phyloP scores from a whole-genome alignment of 495 filamentous ascomycete species.

The Penicillium robsamsonii region DNA sequence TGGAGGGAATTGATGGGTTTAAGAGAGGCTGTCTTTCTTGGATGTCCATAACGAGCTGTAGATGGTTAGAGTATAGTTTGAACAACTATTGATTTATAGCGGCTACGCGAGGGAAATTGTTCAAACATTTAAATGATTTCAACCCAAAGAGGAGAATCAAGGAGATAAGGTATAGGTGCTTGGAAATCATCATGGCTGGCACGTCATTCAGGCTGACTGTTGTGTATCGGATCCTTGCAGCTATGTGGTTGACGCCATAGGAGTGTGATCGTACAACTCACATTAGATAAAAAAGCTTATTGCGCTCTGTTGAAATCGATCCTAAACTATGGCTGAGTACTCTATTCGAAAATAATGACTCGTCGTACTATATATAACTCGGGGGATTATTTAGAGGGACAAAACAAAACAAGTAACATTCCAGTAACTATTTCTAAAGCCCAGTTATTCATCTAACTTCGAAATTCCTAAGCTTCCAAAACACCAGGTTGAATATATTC shows the following conservation, averaged over 20 bases:
- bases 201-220: slow-evolving; percentile 34
- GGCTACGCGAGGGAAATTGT: not conserved
- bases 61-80: not conserved
- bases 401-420: not conserved
- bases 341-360: not conserved
- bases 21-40: slow-evolving; percentile 33
- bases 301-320: not conserved
- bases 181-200: slow-evolving; percentile 33
- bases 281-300: not conserved
- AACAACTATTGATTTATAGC: not conserved
- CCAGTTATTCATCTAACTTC: not conserved
- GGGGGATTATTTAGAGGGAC: not conserved
- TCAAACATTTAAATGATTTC: not conserved
- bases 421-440: not conserved
- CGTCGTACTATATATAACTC: not conserved
- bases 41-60: slow-evolving; percentile 17
- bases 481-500: not conserved
- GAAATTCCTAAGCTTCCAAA: not conserved
- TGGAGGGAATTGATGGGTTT: slow-evolving; percentile 5
- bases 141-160: not conserved
- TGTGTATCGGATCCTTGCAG: slow-evolving; percentile 20
- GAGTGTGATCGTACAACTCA: slow-evolving; percentile 3
- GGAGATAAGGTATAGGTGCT: slow-evolving; percentile 13
- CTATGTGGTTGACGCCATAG: not conserved
- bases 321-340: not conserved